Conservation (phyloP, 805 yeast species). For the Naumovozyma castellii region DNA sequence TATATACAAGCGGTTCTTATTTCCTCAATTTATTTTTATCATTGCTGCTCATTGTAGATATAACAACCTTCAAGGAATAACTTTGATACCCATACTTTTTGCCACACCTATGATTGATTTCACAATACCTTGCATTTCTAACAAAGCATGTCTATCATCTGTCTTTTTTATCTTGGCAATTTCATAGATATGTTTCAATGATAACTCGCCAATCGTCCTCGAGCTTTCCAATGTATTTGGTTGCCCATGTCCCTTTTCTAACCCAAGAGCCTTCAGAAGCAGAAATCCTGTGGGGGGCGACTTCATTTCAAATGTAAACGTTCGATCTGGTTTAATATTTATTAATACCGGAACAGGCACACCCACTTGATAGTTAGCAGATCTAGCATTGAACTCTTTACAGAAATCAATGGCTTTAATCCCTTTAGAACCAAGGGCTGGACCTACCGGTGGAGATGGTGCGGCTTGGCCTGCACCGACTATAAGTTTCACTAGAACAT, state of each 20-base stretch:
- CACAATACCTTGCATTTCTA: conserved; percentile 65
- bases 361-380: conserved; percentile 79
- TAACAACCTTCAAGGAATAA: conserved; percentile 50
- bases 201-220: conserved; percentile 48
- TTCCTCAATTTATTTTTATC: background rate
- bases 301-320: conserved; percentile 77
- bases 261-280: conserved; percentile 59
- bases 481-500: conserved; percentile 70
- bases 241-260: conserved; percentile 71
- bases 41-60: no score
- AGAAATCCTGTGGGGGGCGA: conserved; percentile 90
- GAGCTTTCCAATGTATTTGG: conserved; percentile 20
- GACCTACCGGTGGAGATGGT: conserved; percentile 98
- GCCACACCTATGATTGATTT: conserved; percentile 84
- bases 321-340: conserved; percentile 84
- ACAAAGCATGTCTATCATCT: conserved; percentile 65
- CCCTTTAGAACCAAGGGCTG: conserved; percentile 97
- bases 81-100: conserved; percentile 77
- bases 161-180: conserved; percentile 88
- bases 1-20: background rate
- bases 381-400: conserved; percentile 95
- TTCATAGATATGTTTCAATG: conserved; percentile 86
- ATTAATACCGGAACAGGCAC: conserved; percentile 82
- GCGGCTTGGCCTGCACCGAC: conserved; percentile 98
- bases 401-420: conserved; percentile 97